Evolutionary conservation across 257 asterid species (phyloP), one percentile per base, ranked within the genome.

Genomic region (Nicotiana attenuata): DNA sequence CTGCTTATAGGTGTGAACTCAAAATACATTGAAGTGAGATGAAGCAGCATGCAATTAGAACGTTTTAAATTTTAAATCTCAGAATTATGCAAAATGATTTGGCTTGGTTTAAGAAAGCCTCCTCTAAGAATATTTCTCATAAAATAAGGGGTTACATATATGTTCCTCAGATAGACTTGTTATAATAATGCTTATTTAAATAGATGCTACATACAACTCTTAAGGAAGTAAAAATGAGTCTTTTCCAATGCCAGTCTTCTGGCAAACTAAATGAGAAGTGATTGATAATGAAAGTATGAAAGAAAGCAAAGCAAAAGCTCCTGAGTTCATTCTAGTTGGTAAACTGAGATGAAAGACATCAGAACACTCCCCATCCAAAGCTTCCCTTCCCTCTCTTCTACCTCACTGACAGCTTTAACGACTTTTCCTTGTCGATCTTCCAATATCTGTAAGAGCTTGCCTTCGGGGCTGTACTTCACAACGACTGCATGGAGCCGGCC

Each of bases 341-440:
- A 95, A 88, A 95, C 98, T 15, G 95, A 94, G 22, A 95, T 82
- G 79, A 85, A 95, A 22, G 95, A 86, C 97, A 92, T 92, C 88
- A 96, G 84, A 59, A 96, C 99, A 38, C 97, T 96, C 38, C 98
- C 99, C 28, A 96, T 87, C 99, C 98, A 96, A 80, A 96, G 97
- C 89, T 91, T 92, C 73, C 99, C 97, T 53, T 92, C 96, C 84
- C 75, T 93, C 90, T 96, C 99, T 83, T 96, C 98, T 2, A 91
- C 98, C 88, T 96, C 97, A 45, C 99, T 96, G 0, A 88, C 93
- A 13, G 94, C 97, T 83, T 77, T 90, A 22, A 94, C 98, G 29
- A 94, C 97, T 87, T 92, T 96, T 9, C 99, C 98, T 56, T 69
- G 87, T 19, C 96, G 88, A 75, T 96, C 98, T 81, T 96, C 98